These are phyloP conservation scores for Lagenaria siceraria DNA, from an alignment of 306 rosid genomes.

Conservation along the genomic window DNA sequence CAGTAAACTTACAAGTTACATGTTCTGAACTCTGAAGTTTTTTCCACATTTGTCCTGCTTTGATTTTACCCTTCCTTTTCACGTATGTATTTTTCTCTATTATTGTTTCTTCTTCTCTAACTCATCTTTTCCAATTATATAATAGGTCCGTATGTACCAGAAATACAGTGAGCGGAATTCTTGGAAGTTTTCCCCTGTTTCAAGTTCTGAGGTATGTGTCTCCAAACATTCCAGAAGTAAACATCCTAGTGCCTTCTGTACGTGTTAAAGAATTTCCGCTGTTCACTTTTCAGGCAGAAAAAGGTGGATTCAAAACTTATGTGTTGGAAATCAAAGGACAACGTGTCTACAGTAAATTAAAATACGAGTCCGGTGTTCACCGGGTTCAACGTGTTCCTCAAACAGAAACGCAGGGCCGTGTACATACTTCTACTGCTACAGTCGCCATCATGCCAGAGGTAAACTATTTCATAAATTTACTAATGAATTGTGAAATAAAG, in stretches of 20 bases:
- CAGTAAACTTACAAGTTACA: not conserved
- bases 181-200: conserved; percentile 57
- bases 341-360: conserved; percentile 83
- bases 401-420: conserved; percentile 93
- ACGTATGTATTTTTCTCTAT: conserved; percentile 8
- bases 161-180: conserved; percentile 69
- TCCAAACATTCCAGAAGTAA: conserved; percentile 2
- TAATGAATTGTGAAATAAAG: not conserved
- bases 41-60: not conserved
- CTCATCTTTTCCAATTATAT: not conserved
- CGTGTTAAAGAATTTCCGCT: conserved; percentile 2
- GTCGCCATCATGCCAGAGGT: conserved; percentile 99
- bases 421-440: conserved; percentile 97
- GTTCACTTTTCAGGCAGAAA: conserved; percentile 61
- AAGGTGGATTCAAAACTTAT: conserved; percentile 88
- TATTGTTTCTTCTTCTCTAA: conserved; percentile 14
- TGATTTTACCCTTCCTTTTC: not conserved
- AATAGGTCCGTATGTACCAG: conserved; percentile 86
- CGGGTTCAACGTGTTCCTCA: conserved; percentile 98
- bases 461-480: conserved; percentile 13
- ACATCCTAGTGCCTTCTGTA: conserved; percentile 5
- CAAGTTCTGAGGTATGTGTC: conserved; percentile 57
- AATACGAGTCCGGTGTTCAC: conserved; percentile 95
- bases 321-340: conserved; percentile 96
- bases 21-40: not conserved